phyloP scores from a whole-genome alignment of 176 grass and related monocot genomes.

The Hordeum vulgare region DNA sequence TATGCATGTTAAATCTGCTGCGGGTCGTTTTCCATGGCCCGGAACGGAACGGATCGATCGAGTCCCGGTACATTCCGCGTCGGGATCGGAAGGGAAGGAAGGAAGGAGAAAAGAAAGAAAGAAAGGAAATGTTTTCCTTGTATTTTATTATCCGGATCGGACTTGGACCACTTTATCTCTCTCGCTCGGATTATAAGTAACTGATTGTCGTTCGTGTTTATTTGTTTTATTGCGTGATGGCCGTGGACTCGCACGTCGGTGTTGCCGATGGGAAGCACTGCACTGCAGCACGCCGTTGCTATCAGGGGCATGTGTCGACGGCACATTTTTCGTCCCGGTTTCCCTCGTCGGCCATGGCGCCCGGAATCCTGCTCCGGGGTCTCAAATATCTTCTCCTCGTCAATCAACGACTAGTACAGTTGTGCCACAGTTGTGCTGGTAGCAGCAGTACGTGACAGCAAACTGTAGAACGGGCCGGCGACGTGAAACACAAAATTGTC shows the following conservation, averaged over 20 bases:
- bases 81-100: not conserved
- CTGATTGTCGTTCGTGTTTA: not conserved
- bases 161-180: not conserved
- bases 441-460: not conserved
- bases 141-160: not conserved
- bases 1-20: constrained; percentile 26
- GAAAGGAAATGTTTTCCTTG: not conserved
- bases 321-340: not conserved
- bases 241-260: not conserved
- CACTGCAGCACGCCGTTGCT: not conserved
- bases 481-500: not conserved
- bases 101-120: no score
- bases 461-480: not conserved
- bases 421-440: no score
- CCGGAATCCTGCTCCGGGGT: not conserved
- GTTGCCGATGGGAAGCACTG: not conserved
- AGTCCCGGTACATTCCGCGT: not conserved
- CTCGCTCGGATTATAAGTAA: not conserved
- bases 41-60: no score
- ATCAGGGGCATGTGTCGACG: not conserved
- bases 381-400: not conserved
- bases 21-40: constrained; percentile 21
- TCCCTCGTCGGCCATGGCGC: not conserved
- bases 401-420: not conserved
- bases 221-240: not conserved